Percentiles rank a stretch among this genome's conserved stretches.
phyloP scores from a whole-genome alignment of 2,329 filamentous ascomycete species.

The Akanthomyces lecanii region DNA sequence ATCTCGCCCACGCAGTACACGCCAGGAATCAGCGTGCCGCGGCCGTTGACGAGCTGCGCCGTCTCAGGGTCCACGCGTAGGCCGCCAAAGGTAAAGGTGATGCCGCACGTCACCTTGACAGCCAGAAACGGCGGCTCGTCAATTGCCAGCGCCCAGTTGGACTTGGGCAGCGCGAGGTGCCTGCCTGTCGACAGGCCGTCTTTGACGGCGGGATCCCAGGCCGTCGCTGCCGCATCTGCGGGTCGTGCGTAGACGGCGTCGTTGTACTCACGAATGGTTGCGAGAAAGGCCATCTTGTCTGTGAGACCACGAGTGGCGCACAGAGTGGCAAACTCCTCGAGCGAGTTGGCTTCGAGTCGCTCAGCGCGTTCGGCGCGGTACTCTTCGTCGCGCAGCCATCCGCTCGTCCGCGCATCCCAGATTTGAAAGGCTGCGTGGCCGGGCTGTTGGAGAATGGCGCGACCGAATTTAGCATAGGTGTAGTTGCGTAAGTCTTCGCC shows the following conservation, averaged over 20 bases:
- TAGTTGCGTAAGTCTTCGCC: conserved; percentile 62
- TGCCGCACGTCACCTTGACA: conserved; percentile 59
- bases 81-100: conserved; percentile 67
- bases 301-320: conserved; percentile 44
- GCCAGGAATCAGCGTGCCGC: conserved; percentile 45
- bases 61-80: conserved; percentile 53
- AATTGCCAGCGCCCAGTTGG: conserved; percentile 62
- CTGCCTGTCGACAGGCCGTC: conserved; percentile 58
- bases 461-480: conserved; percentile 63
- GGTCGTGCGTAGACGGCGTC: conserved; percentile 46
- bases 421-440: conserved; percentile 58
- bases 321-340: conserved; percentile 54
- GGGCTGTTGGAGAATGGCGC: conserved; percentile 57
- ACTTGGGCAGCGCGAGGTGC: conserved; percentile 49
- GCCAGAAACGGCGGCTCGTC: conserved; percentile 56
- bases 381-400: conserved; percentile 57
- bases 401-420: conserved; percentile 51
- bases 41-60: conserved; percentile 46
- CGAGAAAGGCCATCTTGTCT: conserved; percentile 42
- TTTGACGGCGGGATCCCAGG: neutral
- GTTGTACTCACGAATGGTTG: conserved; percentile 54
- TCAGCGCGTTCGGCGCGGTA: conserved; percentile 56
- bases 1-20: conserved; percentile 62
- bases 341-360: conserved; percentile 44
- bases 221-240: conserved; percentile 32